Conservation (phyloP, 1,139 yeast genomes). For the Candida sp. region DNA sequence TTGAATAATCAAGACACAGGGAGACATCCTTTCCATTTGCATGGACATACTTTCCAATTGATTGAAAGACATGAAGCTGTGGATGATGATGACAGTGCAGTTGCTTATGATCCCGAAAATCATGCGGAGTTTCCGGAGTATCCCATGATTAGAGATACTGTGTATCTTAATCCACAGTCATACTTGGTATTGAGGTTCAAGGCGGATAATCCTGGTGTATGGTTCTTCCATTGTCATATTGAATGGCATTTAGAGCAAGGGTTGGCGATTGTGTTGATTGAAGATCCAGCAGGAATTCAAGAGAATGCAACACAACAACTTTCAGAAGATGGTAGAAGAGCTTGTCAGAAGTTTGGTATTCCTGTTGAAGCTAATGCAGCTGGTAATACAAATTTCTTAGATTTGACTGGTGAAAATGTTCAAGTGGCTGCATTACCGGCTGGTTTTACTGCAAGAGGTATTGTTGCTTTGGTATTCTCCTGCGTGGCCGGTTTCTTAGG, state of each 20-base stretch:
- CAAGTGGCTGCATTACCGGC: constrained; percentile 58
- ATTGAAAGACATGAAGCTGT: constrained; percentile 55
- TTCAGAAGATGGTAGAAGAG: constrained; percentile 42
- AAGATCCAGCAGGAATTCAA: constrained; percentile 63
- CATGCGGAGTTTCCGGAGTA: constrained; percentile 56
- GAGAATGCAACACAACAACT: constrained; percentile 28
- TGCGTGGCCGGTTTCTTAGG: constrained; percentile 59
- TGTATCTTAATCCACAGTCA: constrained; percentile 61
- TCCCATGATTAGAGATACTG: constrained; percentile 67
- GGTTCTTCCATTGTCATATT: constrained; percentile 94
- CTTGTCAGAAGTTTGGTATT: constrained; percentile 45
- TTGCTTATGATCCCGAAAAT: constrained; percentile 42
- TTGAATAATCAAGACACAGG: constrained; percentile 79
- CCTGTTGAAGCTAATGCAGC: constrained; percentile 68
- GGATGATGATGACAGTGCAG: constrained; percentile 47
- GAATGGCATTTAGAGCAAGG: constrained; percentile 96
- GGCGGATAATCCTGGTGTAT: constrained; percentile 87
- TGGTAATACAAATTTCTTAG: constrained; percentile 45
- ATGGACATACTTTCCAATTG: constrained; percentile 82
- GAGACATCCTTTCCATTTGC: constrained; percentile 88
- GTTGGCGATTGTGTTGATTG: constrained; percentile 66
- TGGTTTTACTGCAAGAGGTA: constrained; percentile 70
- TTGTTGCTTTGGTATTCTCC: constrained; percentile 57
- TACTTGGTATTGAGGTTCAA: constrained; percentile 62
- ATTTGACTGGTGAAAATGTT: constrained; percentile 52